These are phyloP conservation scores for Tetrapisispora namnaoensis DNA, from an alignment of 805 yeast species.

Conservation along the genomic window DNA sequence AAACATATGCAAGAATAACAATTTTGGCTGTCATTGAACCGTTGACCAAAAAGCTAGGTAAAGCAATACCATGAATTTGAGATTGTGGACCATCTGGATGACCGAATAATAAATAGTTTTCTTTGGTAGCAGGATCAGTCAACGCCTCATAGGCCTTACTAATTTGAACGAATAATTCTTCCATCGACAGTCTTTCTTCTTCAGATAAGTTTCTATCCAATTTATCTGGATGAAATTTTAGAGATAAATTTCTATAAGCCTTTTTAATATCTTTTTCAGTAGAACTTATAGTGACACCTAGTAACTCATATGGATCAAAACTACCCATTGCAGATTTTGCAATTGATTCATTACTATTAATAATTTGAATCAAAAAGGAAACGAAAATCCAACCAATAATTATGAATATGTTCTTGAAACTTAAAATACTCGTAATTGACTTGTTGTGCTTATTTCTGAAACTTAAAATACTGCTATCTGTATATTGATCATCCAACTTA, in stretches of 20 bases:
- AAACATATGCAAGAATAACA: constrained; percentile 51
- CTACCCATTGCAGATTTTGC: constrained; percentile 32
- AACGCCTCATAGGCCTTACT: constrained; percentile 90
- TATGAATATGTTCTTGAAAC: constrained; percentile 18
- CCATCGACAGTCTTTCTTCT: constrained; percentile 48
- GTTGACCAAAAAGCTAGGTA: constrained; percentile 85
- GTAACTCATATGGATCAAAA: constrained; percentile 87
- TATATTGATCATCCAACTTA: constrained; percentile 15
- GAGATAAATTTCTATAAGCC: constrained; percentile 75
- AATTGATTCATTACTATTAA: constrained; percentile 37
- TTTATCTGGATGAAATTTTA: constrained; percentile 92
- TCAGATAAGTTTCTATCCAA: constrained; percentile 51
- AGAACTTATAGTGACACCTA: constrained; percentile 62
- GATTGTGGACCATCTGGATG: constrained; percentile 98
- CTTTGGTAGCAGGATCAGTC: constrained; percentile 78
- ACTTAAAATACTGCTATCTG: constrained; percentile 12
- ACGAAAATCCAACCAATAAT: constrained; percentile 55
- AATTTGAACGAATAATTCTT: constrained; percentile 68
- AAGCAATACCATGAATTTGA: constrained; percentile 83
- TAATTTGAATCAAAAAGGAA: constrained; percentile 31
- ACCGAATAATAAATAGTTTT: constrained; percentile 78
- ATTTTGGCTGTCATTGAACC: constrained; percentile 63
- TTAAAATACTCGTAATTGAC: constrained; percentile 14
- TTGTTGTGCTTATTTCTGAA: constrained; percentile 16
- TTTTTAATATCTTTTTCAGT: constrained; percentile 69